Conservation (phyloP, 495 filamentous ascomycete genomes). For the Neurospora cerealis region DNA sequence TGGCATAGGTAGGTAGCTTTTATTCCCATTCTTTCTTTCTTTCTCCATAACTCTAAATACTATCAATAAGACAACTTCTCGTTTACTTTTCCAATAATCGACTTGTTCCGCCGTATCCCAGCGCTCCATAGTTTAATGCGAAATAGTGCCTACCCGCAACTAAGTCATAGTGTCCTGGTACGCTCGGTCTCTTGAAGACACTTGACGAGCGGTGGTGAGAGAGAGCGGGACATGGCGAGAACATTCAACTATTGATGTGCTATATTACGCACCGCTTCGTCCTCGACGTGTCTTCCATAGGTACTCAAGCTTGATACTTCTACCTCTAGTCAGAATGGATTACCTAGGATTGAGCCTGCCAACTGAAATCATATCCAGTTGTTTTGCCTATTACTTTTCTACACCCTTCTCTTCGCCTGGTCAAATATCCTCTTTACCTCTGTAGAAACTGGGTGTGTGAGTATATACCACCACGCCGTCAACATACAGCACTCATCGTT, state of each 20-base stretch:
- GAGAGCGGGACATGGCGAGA: not conserved
- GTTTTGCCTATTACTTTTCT: not conserved
- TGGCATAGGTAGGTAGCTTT: too few species aligned
- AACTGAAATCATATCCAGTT: not conserved
- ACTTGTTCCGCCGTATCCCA: not conserved
- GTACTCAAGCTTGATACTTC: too few species aligned
- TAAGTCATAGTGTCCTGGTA: not conserved
- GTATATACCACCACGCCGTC: not conserved
- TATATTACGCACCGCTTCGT: too few species aligned
- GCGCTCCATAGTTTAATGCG: not conserved
- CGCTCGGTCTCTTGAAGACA: not conserved
- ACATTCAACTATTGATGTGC: not conserved
- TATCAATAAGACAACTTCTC: not conserved
- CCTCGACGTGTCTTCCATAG: too few species aligned
- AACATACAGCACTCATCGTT: not conserved
- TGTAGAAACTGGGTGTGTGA: not conserved
- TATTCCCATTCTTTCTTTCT: too few species aligned
- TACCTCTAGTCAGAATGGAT: too few species aligned
- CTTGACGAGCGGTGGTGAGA: not conserved
- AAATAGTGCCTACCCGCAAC: not conserved
- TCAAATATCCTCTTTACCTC: not conserved
- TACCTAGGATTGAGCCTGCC: too few species aligned
- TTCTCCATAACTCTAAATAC: too few species aligned
- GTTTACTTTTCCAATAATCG: not conserved
- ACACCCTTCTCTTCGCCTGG: not conserved